Evolutionary conservation across 140 eudicot species (phyloP), one percentile per base, ranked within the genome.

Genomic region (Senecio squalidus): DNA sequence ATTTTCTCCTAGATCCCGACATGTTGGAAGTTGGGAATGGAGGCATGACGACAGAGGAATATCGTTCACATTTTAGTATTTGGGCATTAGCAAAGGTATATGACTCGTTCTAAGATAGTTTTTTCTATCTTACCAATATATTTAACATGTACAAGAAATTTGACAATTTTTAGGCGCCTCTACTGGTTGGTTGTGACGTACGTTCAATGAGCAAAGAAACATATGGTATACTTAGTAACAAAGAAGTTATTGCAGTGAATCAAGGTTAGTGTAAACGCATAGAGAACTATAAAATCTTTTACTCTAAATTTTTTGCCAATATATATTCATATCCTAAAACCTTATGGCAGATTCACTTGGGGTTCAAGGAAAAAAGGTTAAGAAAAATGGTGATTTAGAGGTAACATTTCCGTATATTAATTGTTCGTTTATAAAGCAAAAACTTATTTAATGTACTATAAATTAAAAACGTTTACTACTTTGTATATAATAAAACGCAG

Each of bases 1-100:
- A 39, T 9, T 57, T 69, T 45, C 24, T 48, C 33, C 43, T 54
- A 89, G 97, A 89, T 73, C 97, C 97, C 14, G 95, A 89, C 67
- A 89, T 89, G 97, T 67, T 89, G 51, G 97, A 89, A 66, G 84
- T 89, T 22, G 97, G 97, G 6, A 89, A 89, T 55, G 97, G 97
- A 62, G 95, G 95, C 50, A 89, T 89, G 97, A 79, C 76, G 4
- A 50, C 56, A 0, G 77, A 60, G 44, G 97, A 89, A 76, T 89
- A 89, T 43, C 89, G 97, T 9, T 85, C 95, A 6, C 97, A 89
- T 81, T 89, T 89, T 60, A 89, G 97, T 78, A 85, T 89, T 24
- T 85, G 97, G 97, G 97, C 97, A 9, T 62, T 89, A 62, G 82
- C 63, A 2, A 89, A 89, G 80, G 97, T 89, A 76, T 56, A 68